These are phyloP conservation scores for Boletus fagicola DNA, from an alignment of 768 basidiomycete genomes.

Conservation along the genomic window DNA sequence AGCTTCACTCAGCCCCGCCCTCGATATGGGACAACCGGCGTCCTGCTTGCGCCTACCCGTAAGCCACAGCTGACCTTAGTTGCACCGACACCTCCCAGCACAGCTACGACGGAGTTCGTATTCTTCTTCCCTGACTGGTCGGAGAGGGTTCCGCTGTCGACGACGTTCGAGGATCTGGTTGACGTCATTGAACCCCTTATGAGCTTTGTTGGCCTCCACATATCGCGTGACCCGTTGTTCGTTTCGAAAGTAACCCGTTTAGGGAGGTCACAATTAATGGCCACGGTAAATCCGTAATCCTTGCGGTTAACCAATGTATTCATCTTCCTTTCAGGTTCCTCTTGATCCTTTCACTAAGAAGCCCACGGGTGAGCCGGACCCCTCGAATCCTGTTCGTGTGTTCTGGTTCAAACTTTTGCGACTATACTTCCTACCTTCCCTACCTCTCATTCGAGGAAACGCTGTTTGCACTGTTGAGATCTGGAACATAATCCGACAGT, in stretches of 20 bases:
- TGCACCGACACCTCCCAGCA: constrained; percentile 81
- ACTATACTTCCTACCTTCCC: constrained; percentile 77
- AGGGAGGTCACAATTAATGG: constrained; percentile 61
- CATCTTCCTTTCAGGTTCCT: constrained; percentile 36
- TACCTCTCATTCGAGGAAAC: constrained; percentile 82
- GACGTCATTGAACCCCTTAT: constrained; percentile 78
- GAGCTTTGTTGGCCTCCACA: constrained; percentile 74
- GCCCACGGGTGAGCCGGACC: constrained; percentile 51
- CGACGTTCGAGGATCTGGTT: constrained; percentile 63
- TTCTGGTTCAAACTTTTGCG: constrained; percentile 87
- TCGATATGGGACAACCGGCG: constrained; percentile 60
- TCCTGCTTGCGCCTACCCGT: constrained; percentile 49
- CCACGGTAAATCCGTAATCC: constrained; percentile 43
- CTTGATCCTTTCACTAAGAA: constrained; percentile 63
- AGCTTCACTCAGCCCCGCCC: constrained; percentile 63
- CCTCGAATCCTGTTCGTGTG: constrained; percentile 57
- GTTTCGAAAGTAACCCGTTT: constrained; percentile 79
- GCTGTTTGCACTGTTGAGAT: constrained; percentile 88
- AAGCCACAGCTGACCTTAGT: constrained; percentile 70
- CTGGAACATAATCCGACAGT: constrained; percentile 84
- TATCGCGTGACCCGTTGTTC: constrained; percentile 75
- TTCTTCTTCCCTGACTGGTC: constrained; percentile 92
- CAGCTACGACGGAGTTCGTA: constrained; percentile 70
- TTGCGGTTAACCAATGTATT: constrained; percentile 4
- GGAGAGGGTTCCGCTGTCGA: constrained; percentile 65